phyloP scores from a whole-genome alignment of 805 yeast species.

The Candida peoriensis region DNA sequence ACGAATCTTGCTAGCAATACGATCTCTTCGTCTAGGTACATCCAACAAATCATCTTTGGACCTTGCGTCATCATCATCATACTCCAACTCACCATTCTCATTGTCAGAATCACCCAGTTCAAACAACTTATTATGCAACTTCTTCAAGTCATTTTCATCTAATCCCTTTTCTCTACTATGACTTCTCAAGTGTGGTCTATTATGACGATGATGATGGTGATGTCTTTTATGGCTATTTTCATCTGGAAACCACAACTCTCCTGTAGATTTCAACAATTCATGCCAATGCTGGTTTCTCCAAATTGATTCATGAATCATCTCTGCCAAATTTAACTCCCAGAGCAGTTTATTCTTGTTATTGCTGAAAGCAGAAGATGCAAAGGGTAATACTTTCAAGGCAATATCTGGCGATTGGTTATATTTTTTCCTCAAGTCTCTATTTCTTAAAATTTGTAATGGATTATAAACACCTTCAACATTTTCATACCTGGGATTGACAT shows the following conservation, averaged over 20 bases:
- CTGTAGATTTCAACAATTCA: conserved; percentile 40
- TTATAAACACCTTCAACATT: conserved; percentile 69
- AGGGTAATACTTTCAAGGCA: conserved; percentile 44
- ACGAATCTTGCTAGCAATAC: conserved; percentile 14
- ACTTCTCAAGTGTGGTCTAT: conserved; percentile 3
- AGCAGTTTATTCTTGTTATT: conserved; percentile 39
- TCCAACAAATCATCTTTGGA: conserved; percentile 16
- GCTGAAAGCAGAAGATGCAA: conserved; percentile 63
- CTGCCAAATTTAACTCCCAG: conserved; percentile 66
- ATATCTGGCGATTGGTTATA: conserved; percentile 43
- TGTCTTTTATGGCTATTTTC: conserved; percentile 1
- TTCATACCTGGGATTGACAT: conserved; percentile 16
- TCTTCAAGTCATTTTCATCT: conserved; percentile 3
- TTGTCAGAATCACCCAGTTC: conserved; percentile 7
- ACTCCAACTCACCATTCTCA: conserved; percentile 7
- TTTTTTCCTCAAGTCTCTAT: conserved; percentile 54
- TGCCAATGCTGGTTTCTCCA: conserved; percentile 58
- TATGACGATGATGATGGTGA: conserved; percentile 9
- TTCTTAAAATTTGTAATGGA: conserved; percentile 78
- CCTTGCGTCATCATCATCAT: background rate
- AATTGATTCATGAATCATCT: conserved; percentile 46
- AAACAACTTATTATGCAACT: conserved; percentile 22
- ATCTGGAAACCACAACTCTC: conserved; percentile 48
- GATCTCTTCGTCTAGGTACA: conserved; percentile 14
- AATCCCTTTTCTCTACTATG: conserved; percentile 3